Conservation (phyloP, 768 basidiomycete genomes). For the Boletus sp. region DNA sequence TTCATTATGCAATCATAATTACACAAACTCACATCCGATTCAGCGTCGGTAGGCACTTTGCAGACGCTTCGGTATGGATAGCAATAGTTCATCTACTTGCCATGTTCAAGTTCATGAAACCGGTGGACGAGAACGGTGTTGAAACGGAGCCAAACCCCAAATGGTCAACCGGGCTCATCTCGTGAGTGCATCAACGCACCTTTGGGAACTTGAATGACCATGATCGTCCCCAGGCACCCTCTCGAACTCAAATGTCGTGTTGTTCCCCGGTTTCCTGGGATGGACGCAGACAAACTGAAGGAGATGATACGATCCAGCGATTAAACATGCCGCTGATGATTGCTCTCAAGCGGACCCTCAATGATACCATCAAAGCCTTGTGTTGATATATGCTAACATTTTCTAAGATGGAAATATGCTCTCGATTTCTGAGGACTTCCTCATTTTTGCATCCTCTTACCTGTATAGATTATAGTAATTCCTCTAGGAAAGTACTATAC, state of each 20-base stretch:
- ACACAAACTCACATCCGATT: constrained; percentile 1
- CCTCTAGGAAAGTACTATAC: not conserved
- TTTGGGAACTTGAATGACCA: constrained; percentile 1
- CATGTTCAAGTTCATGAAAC: constrained; percentile 31
- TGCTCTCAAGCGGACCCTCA: not conserved
- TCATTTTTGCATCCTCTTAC: no score
- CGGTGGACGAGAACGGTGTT: constrained; percentile 23
- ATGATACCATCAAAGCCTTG: not conserved
- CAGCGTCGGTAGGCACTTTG: constrained; percentile 31
- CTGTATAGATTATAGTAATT: not conserved
- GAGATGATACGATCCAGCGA: constrained; percentile 8
- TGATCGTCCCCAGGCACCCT: constrained; percentile 22
- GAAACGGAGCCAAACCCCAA: constrained; percentile 25
- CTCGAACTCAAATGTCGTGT: constrained; percentile 30
- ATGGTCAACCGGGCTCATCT: constrained; percentile 30
- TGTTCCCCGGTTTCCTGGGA: constrained; percentile 17
- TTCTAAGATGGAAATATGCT: not conserved
- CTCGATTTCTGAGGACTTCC: not conserved
- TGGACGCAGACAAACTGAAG: constrained; percentile 15
- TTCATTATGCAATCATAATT: not conserved
- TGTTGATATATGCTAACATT: not conserved
- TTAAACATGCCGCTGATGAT: constrained; percentile 6
- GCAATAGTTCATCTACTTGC: constrained; percentile 31
- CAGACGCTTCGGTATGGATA: constrained; percentile 33
- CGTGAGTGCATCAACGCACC: constrained; percentile 18